Evolutionary conservation across 2,329 filamentous ascomycete species (phyloP), one percentile per base, ranked within the genome.

Genomic region (Alternaria dauci): DNA sequence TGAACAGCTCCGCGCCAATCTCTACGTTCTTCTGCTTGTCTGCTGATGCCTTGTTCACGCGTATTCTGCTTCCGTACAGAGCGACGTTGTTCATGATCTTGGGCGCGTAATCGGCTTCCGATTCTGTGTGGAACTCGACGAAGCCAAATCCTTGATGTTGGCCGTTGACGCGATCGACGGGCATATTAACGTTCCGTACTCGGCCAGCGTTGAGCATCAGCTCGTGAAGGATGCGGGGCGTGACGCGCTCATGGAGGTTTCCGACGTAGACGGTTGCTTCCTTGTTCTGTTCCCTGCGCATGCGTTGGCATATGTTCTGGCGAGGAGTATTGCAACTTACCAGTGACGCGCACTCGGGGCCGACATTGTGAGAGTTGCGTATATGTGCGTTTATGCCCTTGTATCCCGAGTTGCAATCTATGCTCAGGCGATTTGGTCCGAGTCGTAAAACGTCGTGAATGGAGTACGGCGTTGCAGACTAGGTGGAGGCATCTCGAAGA

Each of bases 121-220:
- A 89, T 77, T 97, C 93, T 69, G 91, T 94, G 76, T 93, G 94
- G 80, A 97, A 99, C 81, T 99, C 95, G 80, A 99, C 95, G 81
- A 99, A 99, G 72, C 95, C 95, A 84, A 97, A 99, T 71, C 95
- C 95, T 81, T 98, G 95, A 80, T 99, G 95, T 58, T 90, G 91
- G 76, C 97, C 93, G 47, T 95, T 97, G 71, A 99, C 95, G 79
- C 95, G 92, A 80, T 99, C 95, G 84, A 97, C 97, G 57, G 95
- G 95, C 76, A 99, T 89, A 82, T 99, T 95, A 66, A 99, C 94
- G 81, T 98, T 98, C 76, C 96, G 92, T 73, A 99, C 96, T 71
- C 94, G 94, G 56, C 95, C 95, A 78, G 94, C 93, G 83, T 99
- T 95, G 57, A 97, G 89, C 93, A 98, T 98, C 73, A 99, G 86